phyloP scores from a whole-genome alignment of 805 yeast species.

The Pichia deserticola region DNA sequence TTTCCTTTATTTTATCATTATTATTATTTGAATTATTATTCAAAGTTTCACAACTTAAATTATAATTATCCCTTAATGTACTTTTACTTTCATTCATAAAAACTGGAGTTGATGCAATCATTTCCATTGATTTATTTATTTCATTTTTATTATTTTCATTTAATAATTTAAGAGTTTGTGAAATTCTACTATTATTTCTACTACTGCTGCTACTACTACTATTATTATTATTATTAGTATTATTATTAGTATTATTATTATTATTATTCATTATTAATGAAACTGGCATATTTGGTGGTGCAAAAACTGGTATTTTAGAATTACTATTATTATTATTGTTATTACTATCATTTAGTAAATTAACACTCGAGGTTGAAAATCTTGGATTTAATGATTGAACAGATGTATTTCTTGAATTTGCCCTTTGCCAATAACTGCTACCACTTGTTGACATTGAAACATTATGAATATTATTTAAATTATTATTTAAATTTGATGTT shows the following conservation, averaged over 20 bases:
- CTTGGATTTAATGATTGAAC: constrained; percentile 6
- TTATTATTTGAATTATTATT: not conserved
- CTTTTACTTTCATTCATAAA: constrained; percentile 1
- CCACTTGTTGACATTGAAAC: not conserved
- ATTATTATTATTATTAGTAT: not conserved
- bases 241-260: not conserved
- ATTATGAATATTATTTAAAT: constrained; percentile 10
- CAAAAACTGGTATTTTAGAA: constrained; percentile 11
- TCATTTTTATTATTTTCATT: not conserved
- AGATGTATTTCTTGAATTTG: constrained; percentile 13
- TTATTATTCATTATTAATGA: constrained; percentile 5
- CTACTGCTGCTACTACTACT: too few species aligned
- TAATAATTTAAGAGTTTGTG: not conserved
- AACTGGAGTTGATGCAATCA: not conserved
- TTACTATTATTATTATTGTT: not conserved
- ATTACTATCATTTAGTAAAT: not conserved
- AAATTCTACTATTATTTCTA: not conserved
- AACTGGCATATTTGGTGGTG: constrained; percentile 9
- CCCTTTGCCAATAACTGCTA: constrained; percentile 18
- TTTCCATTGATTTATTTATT: not conserved
- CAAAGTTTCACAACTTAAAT: not conserved
- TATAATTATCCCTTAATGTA: not conserved
- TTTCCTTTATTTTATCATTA: not conserved
- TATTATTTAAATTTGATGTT: not conserved
- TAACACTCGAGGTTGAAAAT: not conserved